Base-by-base conservation (phyloP, 2,329 filamentous ascomycete species). In the Colletotrichum liaoningense region DNA sequence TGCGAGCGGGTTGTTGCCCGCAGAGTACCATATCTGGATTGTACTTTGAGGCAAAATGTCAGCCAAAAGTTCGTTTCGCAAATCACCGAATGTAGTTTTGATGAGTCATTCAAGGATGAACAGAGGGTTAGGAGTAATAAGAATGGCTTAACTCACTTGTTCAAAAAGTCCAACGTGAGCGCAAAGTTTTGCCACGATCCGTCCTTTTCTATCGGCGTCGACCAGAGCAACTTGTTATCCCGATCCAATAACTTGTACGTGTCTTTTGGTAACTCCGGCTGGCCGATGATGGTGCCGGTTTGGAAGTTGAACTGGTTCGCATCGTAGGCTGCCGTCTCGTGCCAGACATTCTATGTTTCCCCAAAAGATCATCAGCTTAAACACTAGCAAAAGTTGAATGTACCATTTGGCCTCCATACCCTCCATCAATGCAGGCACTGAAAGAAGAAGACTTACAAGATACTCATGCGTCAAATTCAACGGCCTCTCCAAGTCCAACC, bases 261-360 rank as follows among this genome's bases (percentile, higher is more conserved):
- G 6, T 76, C 56, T 7, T 54, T 55, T 0, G 67, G 65, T 22
- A 76, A 35, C 6, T 46, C 58, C 56, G 42, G 9, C 69, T 75
- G 75, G 22, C 68, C 75, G 35, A 83, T 70, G 74, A 84, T 79
- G 24, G 77, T 76, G 67, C 81, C 82, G 11, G 77, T 70, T 77
- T 83, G 77, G 75, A 83, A 84, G 76, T 80, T 83, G 79, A 84
- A 79, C 77, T 84, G 82, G 75, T 83, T 80, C 28, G 80, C 78
- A 26, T 78, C 79, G 76, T 83, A 83, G 70, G 82, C 81, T 38
- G 78, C 78, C 19, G 80, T 77, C 77, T 84, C 82, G 74, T 83
- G 80, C 81, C 81, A 83, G 22, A 83, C 80, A 49, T 81, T 79
- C 77, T 79, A 22, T 8, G 7, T 19, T 42, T 42, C 5, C 35